phyloP scores from a whole-genome alignment of 2,329 filamentous ascomycete genomes.

The Cercospora sp. region DNA sequence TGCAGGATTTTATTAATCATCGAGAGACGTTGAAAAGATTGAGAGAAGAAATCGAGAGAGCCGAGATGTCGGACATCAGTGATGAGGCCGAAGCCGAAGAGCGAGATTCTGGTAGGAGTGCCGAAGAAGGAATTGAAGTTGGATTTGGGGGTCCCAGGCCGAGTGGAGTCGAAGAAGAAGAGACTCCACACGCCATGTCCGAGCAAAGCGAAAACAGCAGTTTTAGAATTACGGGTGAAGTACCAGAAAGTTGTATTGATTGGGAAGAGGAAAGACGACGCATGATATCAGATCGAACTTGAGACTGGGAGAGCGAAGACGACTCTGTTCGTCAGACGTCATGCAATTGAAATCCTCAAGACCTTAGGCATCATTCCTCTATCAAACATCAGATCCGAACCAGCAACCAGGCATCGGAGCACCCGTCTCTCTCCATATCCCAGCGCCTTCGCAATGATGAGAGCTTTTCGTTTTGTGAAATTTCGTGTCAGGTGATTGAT shows the following conservation, averaged over 20 bases:
- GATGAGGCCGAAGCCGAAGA: background rate
- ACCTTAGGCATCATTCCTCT: background rate
- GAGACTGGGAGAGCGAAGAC: too few relatives aligned
- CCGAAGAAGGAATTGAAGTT: background rate
- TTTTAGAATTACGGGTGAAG: background rate
- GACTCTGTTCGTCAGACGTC: too few relatives aligned
- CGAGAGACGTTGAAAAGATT: background rate
- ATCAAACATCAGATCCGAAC: background rate
- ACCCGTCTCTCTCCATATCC: constrained; percentile 7
- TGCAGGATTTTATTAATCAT: background rate
- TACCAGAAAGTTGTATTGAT: background rate
- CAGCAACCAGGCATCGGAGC: constrained; percentile 5
- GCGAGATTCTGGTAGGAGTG: background rate
- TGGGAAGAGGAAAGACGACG: background rate
- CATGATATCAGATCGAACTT: too few relatives aligned
- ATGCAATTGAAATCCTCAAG: too few relatives aligned
- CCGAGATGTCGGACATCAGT: background rate
- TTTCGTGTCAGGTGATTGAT: background rate
- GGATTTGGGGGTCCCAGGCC: background rate
- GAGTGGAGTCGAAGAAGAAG: background rate
- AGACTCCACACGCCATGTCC: background rate
- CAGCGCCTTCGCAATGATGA: constrained; percentile 8
- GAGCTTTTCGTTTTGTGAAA: background rate
- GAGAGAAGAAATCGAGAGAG: background rate
- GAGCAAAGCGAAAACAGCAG: background rate